phyloP scores from a whole-genome alignment of 805 yeast species.

The Starmerella tilneyi region DNA sequence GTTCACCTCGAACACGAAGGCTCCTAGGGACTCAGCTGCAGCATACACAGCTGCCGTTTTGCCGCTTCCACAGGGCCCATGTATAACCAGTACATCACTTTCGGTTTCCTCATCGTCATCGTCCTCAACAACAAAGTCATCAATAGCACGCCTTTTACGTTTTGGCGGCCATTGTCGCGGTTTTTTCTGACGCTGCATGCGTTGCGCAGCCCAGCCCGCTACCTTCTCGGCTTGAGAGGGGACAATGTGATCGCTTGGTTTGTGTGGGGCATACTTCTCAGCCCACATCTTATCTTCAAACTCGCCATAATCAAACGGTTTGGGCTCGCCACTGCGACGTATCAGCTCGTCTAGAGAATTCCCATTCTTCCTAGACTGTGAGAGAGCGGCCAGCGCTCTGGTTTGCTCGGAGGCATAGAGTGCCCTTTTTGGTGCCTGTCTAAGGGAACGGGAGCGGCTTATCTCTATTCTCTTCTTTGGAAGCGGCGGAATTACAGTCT shows the following conservation, averaged over 20 bases:
- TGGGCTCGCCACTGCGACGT: not conserved
- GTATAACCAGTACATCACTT: slow-evolving; percentile 35
- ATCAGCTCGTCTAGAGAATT: not conserved
- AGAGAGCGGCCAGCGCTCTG: slow-evolving; percentile 2
- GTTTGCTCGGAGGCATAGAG: not conserved
- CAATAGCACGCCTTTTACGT: slow-evolving; percentile 15
- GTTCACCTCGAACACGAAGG: slow-evolving; percentile 74
- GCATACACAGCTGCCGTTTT: slow-evolving; percentile 68
- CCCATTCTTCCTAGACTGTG: not conserved
- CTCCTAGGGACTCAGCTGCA: slow-evolving; percentile 48
- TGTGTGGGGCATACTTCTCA: slow-evolving; percentile 24
- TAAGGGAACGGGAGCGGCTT: not conserved
- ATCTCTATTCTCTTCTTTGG: not conserved
- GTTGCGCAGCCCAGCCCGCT: slow-evolving; percentile 15
- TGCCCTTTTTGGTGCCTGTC: not conserved
- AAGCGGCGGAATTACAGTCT: not conserved
- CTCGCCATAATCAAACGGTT: slow-evolving; percentile 26
- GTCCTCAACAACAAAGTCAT: slow-evolving; percentile 29
- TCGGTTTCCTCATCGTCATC: slow-evolving; percentile 23
- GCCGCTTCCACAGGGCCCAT: slow-evolving; percentile 68
- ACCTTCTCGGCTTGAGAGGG: slow-evolving; percentile 8
- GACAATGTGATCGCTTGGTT: not conserved
- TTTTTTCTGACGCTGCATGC: slow-evolving; percentile 9
- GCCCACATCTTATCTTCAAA: slow-evolving; percentile 28
- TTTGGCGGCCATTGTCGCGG: slow-evolving; percentile 1